Evolutionary conservation across 768 basidiomycete species (phyloP), one percentile per base, ranked within the genome.

Genomic region (Russula sp.): DNA sequence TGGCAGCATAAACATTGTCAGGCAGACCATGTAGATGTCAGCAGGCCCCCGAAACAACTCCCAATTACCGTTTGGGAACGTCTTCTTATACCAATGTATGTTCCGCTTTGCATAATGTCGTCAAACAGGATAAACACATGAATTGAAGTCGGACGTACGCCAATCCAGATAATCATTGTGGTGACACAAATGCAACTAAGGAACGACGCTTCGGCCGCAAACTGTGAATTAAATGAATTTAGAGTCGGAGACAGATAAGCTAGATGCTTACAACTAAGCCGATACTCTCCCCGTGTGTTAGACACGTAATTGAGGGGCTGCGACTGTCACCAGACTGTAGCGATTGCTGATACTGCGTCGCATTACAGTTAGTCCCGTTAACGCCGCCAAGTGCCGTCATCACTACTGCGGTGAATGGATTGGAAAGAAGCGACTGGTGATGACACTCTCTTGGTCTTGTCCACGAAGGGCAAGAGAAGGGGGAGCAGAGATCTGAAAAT

Each of bases 21-120:
- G 5, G 56, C 70, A 50, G 34, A 78, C 79, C 75, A 81, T 77
- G 54, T 79, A 75, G 7, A 78, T 69, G 64, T 81, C 79, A 57
- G 77, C 72, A 6, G 79, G 78, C 46, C 72, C 69, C 58, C 70
- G 72, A 22, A 80, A 69, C 9, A 78, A 66, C 26, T 44, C 46
- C 65, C 67, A 66, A 5, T 34, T 49, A 8, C 54, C 58, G 11
- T 30, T 9, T 14, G 57, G 51, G 11, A 51, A 26, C 2, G 13
- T 26, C 42, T 14, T 62, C 16, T 22, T 50, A 49, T 68, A 61
- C 36, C 61, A 62, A 8, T 34, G 30, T 10, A 57, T 8, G 28
- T 68, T 68, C 50, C 65, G 24, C 67, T 68, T 22, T n/a, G 26
- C 9, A 30, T n/a, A 3, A 32, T 42, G 14, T 28, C 24, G 32